phyloP scores from a whole-genome alignment of 2,329 filamentous ascomycete species.

The Apiospora phragmitis region DNA sequence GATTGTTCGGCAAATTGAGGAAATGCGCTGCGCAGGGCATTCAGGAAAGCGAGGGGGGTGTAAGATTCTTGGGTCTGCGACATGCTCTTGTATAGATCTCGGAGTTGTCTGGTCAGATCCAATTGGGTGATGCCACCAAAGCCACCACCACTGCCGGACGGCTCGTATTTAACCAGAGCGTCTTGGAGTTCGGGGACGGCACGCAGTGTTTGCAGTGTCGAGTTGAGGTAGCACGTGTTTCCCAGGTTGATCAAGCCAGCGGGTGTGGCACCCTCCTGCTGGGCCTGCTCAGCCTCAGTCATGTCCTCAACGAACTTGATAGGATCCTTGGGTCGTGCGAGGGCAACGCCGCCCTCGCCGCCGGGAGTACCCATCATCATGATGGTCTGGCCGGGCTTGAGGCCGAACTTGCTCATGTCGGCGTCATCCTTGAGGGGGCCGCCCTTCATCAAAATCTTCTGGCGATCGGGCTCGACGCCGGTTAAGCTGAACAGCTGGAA shows the following conservation, averaged over 20 bases:
- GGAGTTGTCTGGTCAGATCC: constrained; percentile 76
- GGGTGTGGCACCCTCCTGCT: constrained; percentile 79
- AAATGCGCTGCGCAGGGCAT: constrained; percentile 74
- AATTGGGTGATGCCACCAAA: constrained; percentile 48
- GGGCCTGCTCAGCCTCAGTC: constrained; percentile 89
- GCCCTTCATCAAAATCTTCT: constrained; percentile 94
- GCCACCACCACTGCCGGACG: constrained; percentile 24
- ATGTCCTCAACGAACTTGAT: constrained; percentile 96
- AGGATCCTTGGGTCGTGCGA: constrained; percentile 74
- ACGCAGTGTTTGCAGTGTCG: constrained; percentile 87
- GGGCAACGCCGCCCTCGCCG: constrained; percentile 55
- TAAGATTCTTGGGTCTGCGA: constrained; percentile 85
- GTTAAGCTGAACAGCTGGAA: constrained; percentile 94
- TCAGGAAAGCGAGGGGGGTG: constrained; percentile 79
- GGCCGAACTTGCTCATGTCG: constrained; percentile 76
- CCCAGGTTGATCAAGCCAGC: constrained; percentile 89
- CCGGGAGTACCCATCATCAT: constrained; percentile 97
- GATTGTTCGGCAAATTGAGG: constrained; percentile 93
- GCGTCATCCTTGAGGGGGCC: constrained; percentile 95
- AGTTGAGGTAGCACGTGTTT: constrained; percentile 98
- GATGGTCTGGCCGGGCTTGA: constrained; percentile 83
- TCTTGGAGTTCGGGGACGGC: constrained; percentile 89
- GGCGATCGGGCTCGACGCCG: constrained; percentile 91
- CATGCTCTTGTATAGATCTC: constrained; percentile 88
- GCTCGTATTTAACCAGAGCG: constrained; percentile 63